A percentile compares a stretch with the other conserved stretches of the same genome.
Evolutionary conservation across 1,284 basidiomycete species (phyloP).

Genomic region (Moniliophthora roreri): DNA sequence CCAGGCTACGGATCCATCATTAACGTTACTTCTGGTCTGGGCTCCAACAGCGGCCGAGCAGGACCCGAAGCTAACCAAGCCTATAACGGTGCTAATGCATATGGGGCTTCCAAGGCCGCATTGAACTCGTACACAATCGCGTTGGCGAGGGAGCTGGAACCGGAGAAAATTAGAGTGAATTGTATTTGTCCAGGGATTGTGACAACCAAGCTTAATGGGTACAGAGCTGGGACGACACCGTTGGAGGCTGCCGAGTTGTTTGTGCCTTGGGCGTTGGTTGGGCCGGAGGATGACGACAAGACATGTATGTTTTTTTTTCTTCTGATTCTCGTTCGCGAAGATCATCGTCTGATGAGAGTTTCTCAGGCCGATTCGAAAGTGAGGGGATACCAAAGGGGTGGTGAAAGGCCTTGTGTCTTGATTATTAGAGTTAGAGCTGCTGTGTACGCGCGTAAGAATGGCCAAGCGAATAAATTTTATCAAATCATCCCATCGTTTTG

Average conservation of each 20-base stretch:
- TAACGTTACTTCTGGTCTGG: too few relatives aligned
- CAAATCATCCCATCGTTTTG: too few relatives aligned
- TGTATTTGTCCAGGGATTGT: constrained; percentile 40
- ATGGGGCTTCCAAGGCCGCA: constrained; percentile 17
- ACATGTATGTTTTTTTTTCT: background rate
- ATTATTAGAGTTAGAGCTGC: too few relatives aligned
- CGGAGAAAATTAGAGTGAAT: constrained; percentile 31
- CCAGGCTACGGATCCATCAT: constrained; percentile 22
- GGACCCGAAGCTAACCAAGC: too few relatives aligned
- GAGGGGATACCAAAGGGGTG: too few relatives aligned
- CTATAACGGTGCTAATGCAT: constrained; percentile 5
- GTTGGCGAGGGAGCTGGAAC: constrained; percentile 16
- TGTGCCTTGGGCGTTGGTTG: constrained; percentile 36
- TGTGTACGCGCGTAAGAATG: too few relatives aligned
- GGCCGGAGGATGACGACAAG: constrained; percentile 23
- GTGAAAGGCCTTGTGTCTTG: too few relatives aligned
- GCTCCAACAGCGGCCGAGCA: constrained; percentile 16
- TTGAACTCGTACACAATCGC: constrained; percentile 17
- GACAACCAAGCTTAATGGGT: constrained; percentile 40
- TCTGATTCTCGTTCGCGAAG: too few relatives aligned
- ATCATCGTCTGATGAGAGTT: too few relatives aligned
- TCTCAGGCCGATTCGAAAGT: too few relatives aligned
- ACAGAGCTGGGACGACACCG: constrained; percentile 34
- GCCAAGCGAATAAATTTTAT: too few relatives aligned
- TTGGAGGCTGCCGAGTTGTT: constrained; percentile 35